Evolutionary conservation across 192 early-diverging fungal genomes (phyloP), one percentile per base, ranked within the genome.

Genomic region (Backusella liffmaniae): DNA sequence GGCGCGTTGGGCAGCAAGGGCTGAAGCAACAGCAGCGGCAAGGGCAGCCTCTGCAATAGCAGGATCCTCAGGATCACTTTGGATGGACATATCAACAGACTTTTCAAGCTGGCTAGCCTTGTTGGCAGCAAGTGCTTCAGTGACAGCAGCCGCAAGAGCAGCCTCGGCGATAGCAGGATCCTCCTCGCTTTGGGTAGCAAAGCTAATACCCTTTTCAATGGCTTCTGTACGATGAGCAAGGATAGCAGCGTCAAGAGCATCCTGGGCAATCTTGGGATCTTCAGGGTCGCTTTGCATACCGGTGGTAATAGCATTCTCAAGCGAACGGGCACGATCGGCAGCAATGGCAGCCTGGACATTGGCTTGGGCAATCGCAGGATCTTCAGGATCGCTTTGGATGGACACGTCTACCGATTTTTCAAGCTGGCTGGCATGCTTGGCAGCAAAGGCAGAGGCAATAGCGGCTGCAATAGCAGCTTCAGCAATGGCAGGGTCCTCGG

Each of bases 131-230:
- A 44, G 42, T 3, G 10, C 3, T 15, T 3, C 13, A 18, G 68
- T 56, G 36, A 69, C 76, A 15, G 73, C 80, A 16, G 69, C 72
- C 23, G 76, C 67, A 2, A 68, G 34, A 0, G 67, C 67, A 5
- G 15, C 35, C 12, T 37, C 35, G 13, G 67, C 37, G 10, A 68
- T 68, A 0, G 16, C 8, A 2, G 35, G 67, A 37, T 68, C 67
- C 1, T 68, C 67, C 1, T 68, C 67, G 3, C 35, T 70, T 71
- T 39, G 73, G 42, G 42, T 74, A 67, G 53, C n/a, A 2, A 26
- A 59, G 10, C 21, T 9, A 26, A 59, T 3, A 18, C 67, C 32
- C 8, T 39, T 59, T 42, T 23, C 74, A 41, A 76, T 71, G 51
- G 29, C 34, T 23, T 29, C 73, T 29, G 51, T 72, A 26, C 32